phyloP scores from a whole-genome alignment of 2,329 filamentous ascomycete species.

The Thermoascus crustaceus region DNA sequence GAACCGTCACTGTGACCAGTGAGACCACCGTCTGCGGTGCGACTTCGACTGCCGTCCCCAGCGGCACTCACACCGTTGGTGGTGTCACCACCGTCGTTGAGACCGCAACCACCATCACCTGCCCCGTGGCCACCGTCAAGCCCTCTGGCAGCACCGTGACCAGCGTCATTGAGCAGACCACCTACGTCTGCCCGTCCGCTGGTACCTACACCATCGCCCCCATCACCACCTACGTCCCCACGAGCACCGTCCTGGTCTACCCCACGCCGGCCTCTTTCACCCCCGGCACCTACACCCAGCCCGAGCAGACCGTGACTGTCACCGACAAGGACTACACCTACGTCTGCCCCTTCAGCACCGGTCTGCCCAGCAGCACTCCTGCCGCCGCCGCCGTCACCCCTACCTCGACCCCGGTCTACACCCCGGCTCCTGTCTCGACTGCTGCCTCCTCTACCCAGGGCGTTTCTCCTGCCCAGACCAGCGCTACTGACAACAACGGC shows the following conservation, averaged over 20 bases:
- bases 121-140: conserved; percentile 59
- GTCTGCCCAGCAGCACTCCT: conserved; percentile 27
- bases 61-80: conserved; percentile 61
- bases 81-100: conserved; percentile 65
- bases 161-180: conserved; percentile 60
- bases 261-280: conserved; percentile 57
- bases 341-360: conserved; percentile 59
- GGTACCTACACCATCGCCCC: conserved; percentile 71
- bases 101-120: conserved; percentile 58
- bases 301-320: conserved; percentile 58
- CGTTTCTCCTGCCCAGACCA: background rate
- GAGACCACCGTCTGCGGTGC: conserved; percentile 60
- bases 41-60: conserved; percentile 52
- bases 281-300: conserved; percentile 66
- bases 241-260: conserved; percentile 49
- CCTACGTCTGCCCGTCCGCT: conserved; percentile 63
- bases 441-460: conserved; percentile 3
- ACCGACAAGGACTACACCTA: conserved; percentile 61
- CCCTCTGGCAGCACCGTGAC: conserved; percentile 52
- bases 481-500: too few relatives aligned
- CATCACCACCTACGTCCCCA: conserved; percentile 52
- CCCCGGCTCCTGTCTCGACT: conserved; percentile 12
- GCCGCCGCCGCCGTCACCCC: conserved; percentile 17
- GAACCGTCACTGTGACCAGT: conserved; percentile 59
- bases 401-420: conserved; percentile 8